Evolutionary conservation across 176 grass and related monocot genomes (phyloP), one percentile per base, ranked within the genome.

Genomic region (Oryza meridionalis): DNA sequence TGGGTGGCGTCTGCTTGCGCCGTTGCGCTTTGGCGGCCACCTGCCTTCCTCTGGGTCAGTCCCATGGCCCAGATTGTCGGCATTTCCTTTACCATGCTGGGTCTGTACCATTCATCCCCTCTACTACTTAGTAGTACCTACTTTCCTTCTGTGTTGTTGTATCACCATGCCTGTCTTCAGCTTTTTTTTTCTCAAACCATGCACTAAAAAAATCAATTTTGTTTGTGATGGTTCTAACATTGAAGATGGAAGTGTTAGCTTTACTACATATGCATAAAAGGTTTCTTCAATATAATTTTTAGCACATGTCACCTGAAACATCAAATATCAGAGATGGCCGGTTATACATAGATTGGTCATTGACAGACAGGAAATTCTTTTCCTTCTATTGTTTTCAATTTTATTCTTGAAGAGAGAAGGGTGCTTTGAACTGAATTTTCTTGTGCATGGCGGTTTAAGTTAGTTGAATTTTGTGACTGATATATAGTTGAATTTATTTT

Each of bases 61-160:
- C 71, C 84, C 37, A 71, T 44, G n/a, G 84, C 82, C 16, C 92
- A 91, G 88, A 88, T 97, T 50, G 1, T 92, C 63, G 88, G 92
- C 22, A 2, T 97, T 72, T 91, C 88, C 45, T 72, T 97, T 82
- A 94, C 92, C n/a, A 94, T 97, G 92, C 92, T 94, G 4, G 92
- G 94, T 94, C 10, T 46, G 62, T 58, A 24, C 46, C n/a, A 38
- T 49, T 22, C 25, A 11, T 16, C n/a, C 15, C 32, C 14, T 21
- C 38, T 78, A 62, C 25, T 66, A 6, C 58, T 11, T 53, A 53
- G 7, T 49, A 13, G 2, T 49, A 4, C 3, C 47, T 50, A 50
- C 47, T 15, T 50, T 16, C 47, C 47, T 12, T 46, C 2, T 13
- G 11, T 46, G 44, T 12, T 11, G 11, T 49, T 2, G 11, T 5